Evolutionary conservation across 148 eudicot species (phyloP).

Genomic region (Nyssa sinensis): DNA sequence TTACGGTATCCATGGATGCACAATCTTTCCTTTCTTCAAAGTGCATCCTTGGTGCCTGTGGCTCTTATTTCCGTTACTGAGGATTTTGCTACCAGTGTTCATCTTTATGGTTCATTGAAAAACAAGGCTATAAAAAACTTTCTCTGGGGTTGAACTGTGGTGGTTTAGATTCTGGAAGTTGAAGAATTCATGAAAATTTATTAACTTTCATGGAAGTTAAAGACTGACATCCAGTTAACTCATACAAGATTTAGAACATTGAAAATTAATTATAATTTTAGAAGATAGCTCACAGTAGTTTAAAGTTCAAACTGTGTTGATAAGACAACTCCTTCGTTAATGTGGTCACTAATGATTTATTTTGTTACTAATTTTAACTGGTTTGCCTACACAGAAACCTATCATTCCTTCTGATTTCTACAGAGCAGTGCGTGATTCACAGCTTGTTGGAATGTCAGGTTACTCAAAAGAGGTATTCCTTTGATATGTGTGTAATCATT

Average conservation of each 20-base stretch:
- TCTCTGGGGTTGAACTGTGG: conserved; percentile 5
- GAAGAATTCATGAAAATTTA: background rate
- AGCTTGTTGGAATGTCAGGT: conserved; percentile 87
- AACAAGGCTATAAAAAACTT: background rate
- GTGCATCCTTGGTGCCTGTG: background rate
- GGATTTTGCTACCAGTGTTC: background rate
- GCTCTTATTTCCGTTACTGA: background rate
- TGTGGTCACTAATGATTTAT: background rate
- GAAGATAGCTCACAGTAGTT: background rate
- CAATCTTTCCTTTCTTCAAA: background rate
- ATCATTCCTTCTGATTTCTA: conserved; percentile 71
- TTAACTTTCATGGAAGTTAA: conserved; percentile 8
- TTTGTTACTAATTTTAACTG: background rate
- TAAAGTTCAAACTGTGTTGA: background rate
- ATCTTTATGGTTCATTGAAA: background rate
- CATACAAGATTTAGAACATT: background rate
- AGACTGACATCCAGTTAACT: background rate
- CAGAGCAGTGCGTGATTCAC: conserved; percentile 82
- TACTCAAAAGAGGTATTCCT: conserved; percentile 75
- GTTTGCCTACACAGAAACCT: conserved; percentile 68
- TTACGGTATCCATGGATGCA: background rate
- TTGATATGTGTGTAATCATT: background rate
- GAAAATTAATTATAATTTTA: background rate
- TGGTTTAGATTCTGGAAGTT: background rate
- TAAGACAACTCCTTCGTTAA: background rate